Conservation (phyloP, 176 grass and related monocot genomes). For the Avena sativa region DNA sequence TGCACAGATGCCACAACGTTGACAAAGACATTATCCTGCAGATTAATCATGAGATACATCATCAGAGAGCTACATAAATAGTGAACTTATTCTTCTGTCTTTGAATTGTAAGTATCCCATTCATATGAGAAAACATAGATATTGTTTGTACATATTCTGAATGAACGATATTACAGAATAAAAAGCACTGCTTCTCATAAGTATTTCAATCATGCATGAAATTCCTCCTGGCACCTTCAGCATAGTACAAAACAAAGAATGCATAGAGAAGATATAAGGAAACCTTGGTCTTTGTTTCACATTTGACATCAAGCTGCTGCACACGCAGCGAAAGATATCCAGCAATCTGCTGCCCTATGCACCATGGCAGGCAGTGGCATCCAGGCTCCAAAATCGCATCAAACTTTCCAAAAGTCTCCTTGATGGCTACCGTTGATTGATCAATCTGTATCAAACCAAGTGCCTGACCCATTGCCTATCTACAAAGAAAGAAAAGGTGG, state of each 20-base stretch:
- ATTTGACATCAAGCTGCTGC: constrained; percentile 84
- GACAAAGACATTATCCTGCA: constrained; percentile 96
- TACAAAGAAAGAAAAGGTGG: constrained; percentile 24
- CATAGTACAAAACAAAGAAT: constrained; percentile 16
- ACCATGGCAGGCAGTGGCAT: constrained; percentile 84
- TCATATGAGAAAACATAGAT: constrained; percentile 14
- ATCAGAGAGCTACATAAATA: background rate
- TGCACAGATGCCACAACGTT: constrained; percentile 93
- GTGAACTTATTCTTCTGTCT: background rate
- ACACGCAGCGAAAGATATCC: constrained; percentile 87
- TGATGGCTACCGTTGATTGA: constrained; percentile 83
- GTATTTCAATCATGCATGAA: constrained; percentile 9
- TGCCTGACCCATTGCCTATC: constrained; percentile 77
- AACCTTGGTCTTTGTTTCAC: constrained; percentile 94
- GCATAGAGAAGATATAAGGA: background rate
- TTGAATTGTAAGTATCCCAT: constrained; percentile 1
- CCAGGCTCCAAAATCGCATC: constrained; percentile 68
- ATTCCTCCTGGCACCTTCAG: constrained; percentile 10
- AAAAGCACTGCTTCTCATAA: constrained; percentile 12
- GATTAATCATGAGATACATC: constrained; percentile 33
- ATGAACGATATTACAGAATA: background rate
- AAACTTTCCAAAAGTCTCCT: constrained; percentile 82
- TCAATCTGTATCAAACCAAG: constrained; percentile 75
- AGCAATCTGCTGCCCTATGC: constrained; percentile 70
- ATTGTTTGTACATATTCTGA: background rate